Evolutionary conservation across 2,329 filamentous ascomycete genomes (phyloP).

Genomic region (Hawksworthiomyces lignivorus): DNA sequence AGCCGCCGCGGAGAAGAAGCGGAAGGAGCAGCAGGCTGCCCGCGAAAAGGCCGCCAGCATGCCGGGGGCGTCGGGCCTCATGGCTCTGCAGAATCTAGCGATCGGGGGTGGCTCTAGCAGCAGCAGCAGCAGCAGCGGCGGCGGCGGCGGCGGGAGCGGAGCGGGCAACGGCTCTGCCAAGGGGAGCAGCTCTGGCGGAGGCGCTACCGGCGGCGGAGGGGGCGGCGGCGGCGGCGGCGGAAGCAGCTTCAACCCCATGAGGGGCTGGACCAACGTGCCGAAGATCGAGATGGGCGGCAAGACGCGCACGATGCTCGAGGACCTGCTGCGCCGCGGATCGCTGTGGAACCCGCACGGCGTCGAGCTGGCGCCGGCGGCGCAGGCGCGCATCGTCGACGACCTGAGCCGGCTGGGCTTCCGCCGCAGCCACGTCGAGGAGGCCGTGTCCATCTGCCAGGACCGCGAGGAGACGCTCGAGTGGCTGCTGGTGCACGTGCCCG

Average conservation of each 20-base stretch:
- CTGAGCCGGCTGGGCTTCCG: constrained; percentile 76
- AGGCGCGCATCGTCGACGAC: constrained; percentile 59
- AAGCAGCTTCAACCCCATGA: constrained; percentile 37
- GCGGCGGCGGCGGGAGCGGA: constrained; percentile 19
- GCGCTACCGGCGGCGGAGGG: constrained; percentile 21
- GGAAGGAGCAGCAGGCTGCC: constrained; percentile 60
- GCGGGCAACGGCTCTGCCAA: no score
- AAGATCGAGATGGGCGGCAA: constrained; percentile 89
- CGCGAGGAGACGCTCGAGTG: constrained; percentile 90
- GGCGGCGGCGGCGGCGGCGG: constrained; percentile 19
- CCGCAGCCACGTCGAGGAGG: constrained; percentile 83
- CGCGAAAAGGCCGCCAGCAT: constrained; percentile 60
- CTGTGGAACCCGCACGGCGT: constrained; percentile 82
- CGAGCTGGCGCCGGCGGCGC: constrained; percentile 51
- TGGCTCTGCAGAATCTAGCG: constrained; percentile 38
- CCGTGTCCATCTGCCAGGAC: constrained; percentile 79
- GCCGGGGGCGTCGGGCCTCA: constrained; percentile 49
- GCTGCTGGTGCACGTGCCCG: constrained; percentile 92
- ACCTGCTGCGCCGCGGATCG: constrained; percentile 66
- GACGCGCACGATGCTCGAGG: constrained; percentile 72
- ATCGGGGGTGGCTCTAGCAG: constrained; percentile 24
- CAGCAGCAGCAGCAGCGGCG: constrained; percentile 22
- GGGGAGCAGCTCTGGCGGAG: not conserved
- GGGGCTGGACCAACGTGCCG: constrained; percentile 75
- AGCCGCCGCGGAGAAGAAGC: constrained; percentile 69